Conservation (phyloP, 2,329 filamentous ascomycete genomes). For the Capronia americana region DNA sequence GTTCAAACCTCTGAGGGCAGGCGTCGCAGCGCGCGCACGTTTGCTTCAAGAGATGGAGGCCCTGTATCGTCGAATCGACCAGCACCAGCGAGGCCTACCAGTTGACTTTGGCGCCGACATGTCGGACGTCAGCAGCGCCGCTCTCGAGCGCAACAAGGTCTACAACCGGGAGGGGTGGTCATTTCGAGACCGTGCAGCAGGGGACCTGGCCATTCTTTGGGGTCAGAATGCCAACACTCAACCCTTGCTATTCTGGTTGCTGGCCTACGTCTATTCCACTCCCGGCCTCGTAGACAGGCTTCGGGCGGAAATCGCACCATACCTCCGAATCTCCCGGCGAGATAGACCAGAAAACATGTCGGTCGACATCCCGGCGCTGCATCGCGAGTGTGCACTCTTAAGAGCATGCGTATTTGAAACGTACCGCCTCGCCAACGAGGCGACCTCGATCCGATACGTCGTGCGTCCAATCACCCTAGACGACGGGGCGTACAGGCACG, state of each 20-base stretch:
- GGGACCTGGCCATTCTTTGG: constrained; percentile 6
- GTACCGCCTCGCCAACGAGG: constrained; percentile 15
- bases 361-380: not conserved
- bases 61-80: constrained; percentile 6
- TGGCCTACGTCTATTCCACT: constrained; percentile 12
- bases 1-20: constrained; percentile 5
- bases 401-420: constrained; percentile 21
- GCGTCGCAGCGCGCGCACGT: constrained; percentile 11
- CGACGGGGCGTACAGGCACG: not conserved
- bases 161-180: constrained; percentile 9
- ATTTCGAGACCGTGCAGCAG: not conserved
- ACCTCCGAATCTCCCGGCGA: not conserved
- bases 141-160: not conserved
- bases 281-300: not conserved
- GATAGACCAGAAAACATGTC: not conserved
- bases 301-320: constrained; percentile 11
- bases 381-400: constrained; percentile 3
- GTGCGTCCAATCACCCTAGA: constrained; percentile 1
- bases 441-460: constrained; percentile 11
- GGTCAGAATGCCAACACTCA: constrained; percentile 17
- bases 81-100: not conserved
- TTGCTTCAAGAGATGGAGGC: constrained; percentile 11
- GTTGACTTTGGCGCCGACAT: constrained; percentile 5
- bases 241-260: constrained; percentile 13
- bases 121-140: constrained; percentile 1